Conservation (phyloP, 805 yeast genomes). For the Metschnikowia continentalis region DNA sequence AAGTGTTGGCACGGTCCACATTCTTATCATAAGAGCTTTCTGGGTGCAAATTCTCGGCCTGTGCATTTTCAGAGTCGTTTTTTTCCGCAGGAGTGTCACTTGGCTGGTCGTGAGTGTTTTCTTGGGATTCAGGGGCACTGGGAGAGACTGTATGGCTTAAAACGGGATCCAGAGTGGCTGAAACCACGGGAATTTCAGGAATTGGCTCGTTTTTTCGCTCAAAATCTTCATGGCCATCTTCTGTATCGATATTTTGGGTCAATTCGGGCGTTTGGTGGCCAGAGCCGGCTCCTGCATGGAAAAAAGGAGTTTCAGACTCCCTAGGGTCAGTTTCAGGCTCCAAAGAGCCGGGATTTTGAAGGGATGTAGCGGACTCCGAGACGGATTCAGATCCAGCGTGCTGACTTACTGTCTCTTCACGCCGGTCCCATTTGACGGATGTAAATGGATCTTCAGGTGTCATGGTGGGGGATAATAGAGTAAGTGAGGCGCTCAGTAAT, state of each 20-base stretch:
- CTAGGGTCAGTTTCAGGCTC: neutral
- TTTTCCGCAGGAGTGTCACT: too few relatives aligned
- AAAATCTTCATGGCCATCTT: neutral
- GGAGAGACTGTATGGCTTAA: neutral
- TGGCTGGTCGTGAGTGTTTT: neutral
- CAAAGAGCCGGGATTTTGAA: neutral
- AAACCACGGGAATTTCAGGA: neutral
- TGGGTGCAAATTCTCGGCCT: too few relatives aligned
- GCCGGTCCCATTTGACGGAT: slow-evolving; percentile 56
- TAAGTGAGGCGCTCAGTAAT: neutral
- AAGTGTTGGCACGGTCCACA: too few relatives aligned
- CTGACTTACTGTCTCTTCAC: slow-evolving; percentile 19
- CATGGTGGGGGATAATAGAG: slow-evolving; percentile 2
- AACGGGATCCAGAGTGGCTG: neutral
- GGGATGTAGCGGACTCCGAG: neutral
- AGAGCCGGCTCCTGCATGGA: neutral
- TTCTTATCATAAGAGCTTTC: too few relatives aligned
- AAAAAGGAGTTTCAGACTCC: neutral
- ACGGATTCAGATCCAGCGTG: neutral
- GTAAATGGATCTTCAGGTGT: slow-evolving; percentile 47
- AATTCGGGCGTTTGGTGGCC: neutral
- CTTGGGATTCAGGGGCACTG: neutral
- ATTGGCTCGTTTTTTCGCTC: neutral
- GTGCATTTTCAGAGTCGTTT: too few relatives aligned
- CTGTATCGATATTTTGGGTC: neutral